Evolutionary conservation across 1,139 yeast genomes (phyloP).

Genomic region (Protomyces gravidus): DNA sequence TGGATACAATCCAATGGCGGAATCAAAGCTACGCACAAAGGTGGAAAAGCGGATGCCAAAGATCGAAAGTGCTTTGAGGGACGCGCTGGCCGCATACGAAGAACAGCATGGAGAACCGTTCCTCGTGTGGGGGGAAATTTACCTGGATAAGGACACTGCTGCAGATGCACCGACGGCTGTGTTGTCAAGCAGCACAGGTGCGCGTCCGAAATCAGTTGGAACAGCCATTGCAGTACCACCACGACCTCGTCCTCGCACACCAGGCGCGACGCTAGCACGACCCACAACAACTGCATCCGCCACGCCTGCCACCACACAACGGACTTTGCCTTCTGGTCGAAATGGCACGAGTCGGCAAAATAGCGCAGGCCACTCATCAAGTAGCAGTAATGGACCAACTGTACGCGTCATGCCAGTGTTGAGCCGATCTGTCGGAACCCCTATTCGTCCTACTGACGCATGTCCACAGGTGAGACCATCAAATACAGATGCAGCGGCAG

Average conservation of each 20-base stretch:
- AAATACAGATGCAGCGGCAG: neutral
- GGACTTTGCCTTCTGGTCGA: neutral
- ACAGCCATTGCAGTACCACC: neutral
- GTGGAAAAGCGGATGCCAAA: conserved; percentile 65
- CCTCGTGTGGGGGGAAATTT: conserved; percentile 11
- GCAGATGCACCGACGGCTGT: neutral
- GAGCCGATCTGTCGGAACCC: conserved; percentile 8
- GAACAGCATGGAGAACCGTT: conserved; percentile 37
- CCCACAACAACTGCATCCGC: neutral
- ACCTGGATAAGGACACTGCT: neutral
- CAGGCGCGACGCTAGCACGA: neutral
- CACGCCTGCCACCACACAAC: neutral
- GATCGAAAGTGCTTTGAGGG: conserved; percentile 52
- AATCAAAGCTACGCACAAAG: conserved; percentile 69
- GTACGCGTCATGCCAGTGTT: neutral
- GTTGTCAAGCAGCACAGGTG: neutral
- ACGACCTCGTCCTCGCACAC: conserved; percentile 12
- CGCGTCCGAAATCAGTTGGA: neutral
- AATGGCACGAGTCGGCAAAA: neutral
- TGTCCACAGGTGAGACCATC: neutral
- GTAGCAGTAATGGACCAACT: neutral
- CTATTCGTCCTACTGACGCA: neutral
- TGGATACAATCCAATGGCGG: conserved; percentile 57
- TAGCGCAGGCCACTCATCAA: neutral
- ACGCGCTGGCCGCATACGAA: conserved; percentile 51